Evolutionary conservation across 2,329 filamentous ascomycete genomes (phyloP).

Genomic region (Calonectria multiphialidica): DNA sequence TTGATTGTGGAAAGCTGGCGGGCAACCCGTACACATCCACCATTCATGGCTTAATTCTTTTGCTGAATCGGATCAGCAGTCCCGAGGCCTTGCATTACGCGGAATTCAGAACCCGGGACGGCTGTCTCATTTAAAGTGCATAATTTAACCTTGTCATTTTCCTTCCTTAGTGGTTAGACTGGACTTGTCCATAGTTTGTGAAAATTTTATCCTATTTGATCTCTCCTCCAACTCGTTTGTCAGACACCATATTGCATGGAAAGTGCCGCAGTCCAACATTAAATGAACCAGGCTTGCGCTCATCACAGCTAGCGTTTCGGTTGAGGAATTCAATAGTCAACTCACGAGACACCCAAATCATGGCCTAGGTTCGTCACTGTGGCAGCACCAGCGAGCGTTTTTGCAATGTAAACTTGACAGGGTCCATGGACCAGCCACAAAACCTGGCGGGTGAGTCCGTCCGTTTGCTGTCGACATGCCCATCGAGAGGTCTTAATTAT

Average conservation of each 20-base stretch:
- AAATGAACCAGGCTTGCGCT: neutral
- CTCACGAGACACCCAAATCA: neutral
- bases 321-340: neutral
- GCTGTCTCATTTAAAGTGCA: no score
- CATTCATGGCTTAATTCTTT: neutral
- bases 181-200: no score
- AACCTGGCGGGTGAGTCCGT: neutral
- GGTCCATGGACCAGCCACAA: neutral
- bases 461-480: no score
- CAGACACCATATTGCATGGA: no score
- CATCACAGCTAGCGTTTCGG: neutral
- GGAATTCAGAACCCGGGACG: no score
- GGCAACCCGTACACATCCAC: neutral
- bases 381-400: neutral
- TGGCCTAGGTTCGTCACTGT: neutral
- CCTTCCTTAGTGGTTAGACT: no score
- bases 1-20: neutral
- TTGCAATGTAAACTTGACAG: neutral
- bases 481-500: no score
- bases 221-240: neutral
- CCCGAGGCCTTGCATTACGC: no score
- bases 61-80: no score
- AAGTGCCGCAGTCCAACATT: neutral
- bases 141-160: no score
- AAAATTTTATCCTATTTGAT: neutral